phyloP scores from a whole-genome alignment of 176 grass and related monocot genomes.

The Carex littledalei region DNA sequence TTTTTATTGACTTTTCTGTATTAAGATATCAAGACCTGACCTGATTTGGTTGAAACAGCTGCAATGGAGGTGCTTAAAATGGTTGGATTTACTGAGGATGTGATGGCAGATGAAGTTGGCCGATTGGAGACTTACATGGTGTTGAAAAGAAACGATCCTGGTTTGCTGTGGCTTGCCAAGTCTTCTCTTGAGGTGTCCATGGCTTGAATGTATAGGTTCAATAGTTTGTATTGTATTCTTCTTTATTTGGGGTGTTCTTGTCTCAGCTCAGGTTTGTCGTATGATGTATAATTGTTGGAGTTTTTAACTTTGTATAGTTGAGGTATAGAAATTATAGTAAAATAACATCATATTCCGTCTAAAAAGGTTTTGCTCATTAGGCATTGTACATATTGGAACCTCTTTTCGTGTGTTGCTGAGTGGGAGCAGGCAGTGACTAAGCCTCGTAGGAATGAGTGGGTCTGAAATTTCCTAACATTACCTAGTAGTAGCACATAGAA shows the following conservation, averaged over 20 bases:
- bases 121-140: slow-evolving; percentile 60
- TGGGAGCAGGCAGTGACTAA: no score
- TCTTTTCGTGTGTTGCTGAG: neutral
- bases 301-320: neutral
- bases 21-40: neutral
- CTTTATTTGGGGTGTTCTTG: neutral
- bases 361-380: neutral
- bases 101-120: slow-evolving; percentile 54
- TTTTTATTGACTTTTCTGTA: neutral
- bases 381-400: neutral
- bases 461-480: neutral
- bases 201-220: slow-evolving; percentile 31
- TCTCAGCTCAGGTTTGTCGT: neutral
- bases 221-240: neutral
- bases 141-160: slow-evolving; percentile 88
- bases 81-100: slow-evolving; percentile 83
- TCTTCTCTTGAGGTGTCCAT: slow-evolving; percentile 77
- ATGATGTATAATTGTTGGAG: neutral
- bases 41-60: slow-evolving; percentile 34
- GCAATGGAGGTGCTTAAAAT: slow-evolving; percentile 84
- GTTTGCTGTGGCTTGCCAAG: slow-evolving; percentile 83
- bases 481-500: neutral
- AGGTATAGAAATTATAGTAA: neutral
- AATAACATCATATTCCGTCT: neutral
- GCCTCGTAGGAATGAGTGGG: no score